A percentile compares a stretch with the other conserved stretches of the same genome.
Conservation (phyloP, 768 basidiomycete species). For the Boletales sp. region DNA sequence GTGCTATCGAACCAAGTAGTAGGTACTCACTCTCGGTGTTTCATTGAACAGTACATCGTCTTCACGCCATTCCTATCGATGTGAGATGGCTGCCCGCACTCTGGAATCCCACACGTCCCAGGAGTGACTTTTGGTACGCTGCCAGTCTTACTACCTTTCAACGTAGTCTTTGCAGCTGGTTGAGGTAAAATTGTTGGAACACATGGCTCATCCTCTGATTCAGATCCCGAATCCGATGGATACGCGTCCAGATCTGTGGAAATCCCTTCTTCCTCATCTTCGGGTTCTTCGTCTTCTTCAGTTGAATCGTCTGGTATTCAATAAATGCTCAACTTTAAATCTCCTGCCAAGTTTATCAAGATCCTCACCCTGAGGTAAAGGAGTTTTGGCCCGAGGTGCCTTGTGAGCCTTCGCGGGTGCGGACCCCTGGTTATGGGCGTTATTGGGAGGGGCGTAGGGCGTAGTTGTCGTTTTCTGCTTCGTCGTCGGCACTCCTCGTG, state of each 20-base stretch:
- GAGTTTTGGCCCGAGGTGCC: slow-evolving; percentile 9
- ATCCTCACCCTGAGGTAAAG: slow-evolving; percentile 20
- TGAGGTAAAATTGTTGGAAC: slow-evolving; percentile 9
- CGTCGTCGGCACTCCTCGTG: slow-evolving; percentile 9
- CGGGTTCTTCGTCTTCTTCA: slow-evolving; percentile 23
- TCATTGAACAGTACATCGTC: slow-evolving; percentile 54
- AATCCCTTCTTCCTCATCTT: slow-evolving; percentile 21
- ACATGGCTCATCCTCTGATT: slow-evolving; percentile 21
- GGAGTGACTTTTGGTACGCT: slow-evolving; percentile 1
- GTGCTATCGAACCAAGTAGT: not conserved
- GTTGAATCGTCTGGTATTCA: slow-evolving; percentile 19
- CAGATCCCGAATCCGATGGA: slow-evolving; percentile 27
- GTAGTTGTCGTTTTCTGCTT: slow-evolving; percentile 19
- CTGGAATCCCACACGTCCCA: slow-evolving; percentile 53
- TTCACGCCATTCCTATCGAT: slow-evolving; percentile 50
- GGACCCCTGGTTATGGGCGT: not conserved
- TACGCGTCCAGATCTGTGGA: slow-evolving; percentile 31
- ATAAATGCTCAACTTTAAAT: slow-evolving; percentile 10
- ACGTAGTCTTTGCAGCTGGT: slow-evolving; percentile 2
- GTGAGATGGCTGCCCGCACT: slow-evolving; percentile 55
- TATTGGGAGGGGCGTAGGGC: slow-evolving; percentile 9
- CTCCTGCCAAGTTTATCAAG: slow-evolving; percentile 3
- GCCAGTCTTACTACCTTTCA: slow-evolving; percentile 12
- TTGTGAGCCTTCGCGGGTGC: slow-evolving; percentile 13
- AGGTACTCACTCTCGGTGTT: slow-evolving; percentile 59